Percentiles rank a stretch among this genome's conserved stretches.
phyloP scores from a whole-genome alignment of 495 filamentous ascomycete species.

The Aspergillus cristatus region DNA sequence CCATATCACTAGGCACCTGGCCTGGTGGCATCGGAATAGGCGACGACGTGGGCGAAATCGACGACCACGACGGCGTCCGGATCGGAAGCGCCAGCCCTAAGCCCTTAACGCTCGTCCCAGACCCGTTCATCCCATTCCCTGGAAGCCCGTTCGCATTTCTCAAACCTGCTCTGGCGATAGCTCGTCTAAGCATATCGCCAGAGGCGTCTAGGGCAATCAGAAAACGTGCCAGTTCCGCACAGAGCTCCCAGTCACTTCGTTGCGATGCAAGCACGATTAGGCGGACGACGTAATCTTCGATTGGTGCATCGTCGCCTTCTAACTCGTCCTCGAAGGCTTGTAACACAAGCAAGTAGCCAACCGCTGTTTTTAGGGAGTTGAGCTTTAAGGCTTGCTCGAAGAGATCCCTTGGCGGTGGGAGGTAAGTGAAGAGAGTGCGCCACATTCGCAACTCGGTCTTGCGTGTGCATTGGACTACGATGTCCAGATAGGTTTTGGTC shows the following conservation, averaged over 20 bases:
- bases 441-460: constrained; percentile 95
- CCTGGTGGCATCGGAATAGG: constrained; percentile 15
- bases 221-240: constrained; percentile 89
- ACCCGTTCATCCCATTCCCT: constrained; percentile 15
- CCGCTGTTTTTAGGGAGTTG: constrained; percentile 87
- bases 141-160: constrained; percentile 17
- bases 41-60: constrained; percentile 25
- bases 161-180: constrained; percentile 59
- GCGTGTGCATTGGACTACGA: constrained; percentile 92
- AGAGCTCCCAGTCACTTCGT: constrained; percentile 91
- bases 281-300: constrained; percentile 58
- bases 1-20: constrained; percentile 1
- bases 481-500: constrained; percentile 68
- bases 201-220: constrained; percentile 83
- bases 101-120: constrained; percentile 26
- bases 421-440: constrained; percentile 82
- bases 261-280: constrained; percentile 73
- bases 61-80: constrained; percentile 30
- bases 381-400: constrained; percentile 85
- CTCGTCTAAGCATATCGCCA: constrained; percentile 71
- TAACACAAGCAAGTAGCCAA: constrained; percentile 90
- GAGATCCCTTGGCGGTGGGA: constrained; percentile 80
- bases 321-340: constrained; percentile 85
- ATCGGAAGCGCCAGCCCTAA: constrained; percentile 29
- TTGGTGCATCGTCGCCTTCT: constrained; percentile 55